Base-by-base conservation (phyloP, 768 basidiomycete genomes). In the Suillus decipiens region DNA sequence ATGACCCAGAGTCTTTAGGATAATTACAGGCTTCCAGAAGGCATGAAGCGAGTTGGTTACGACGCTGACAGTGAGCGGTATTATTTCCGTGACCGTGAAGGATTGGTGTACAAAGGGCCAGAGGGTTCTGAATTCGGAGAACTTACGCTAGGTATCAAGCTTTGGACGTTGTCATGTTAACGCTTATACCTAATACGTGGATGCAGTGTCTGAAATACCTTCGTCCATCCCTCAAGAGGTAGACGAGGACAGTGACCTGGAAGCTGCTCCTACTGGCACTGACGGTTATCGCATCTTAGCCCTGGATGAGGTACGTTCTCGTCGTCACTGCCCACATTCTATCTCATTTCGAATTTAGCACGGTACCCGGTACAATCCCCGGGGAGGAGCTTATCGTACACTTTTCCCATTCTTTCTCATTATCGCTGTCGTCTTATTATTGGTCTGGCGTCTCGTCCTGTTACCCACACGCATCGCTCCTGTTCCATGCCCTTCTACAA, bases 361-460 rank as follows among this genome's bases (percentile, higher is more conserved):
- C 59, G 73, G 73, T 37, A 51, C 71, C 24, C 73, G 73, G 48
- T 68, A 73, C 9, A 64, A 69, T 63, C 68, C 77, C 56, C 79
- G 78, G 60, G 69, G 78, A n/a, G 71, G 74, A 11, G 78, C 84
- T 7, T 89, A 89, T 68, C 82, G 84, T 28, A 81, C 86, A 0
- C 79, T 90, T 8, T 86, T 88, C 69, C 89, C 89, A 8, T 90
- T 89, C 77, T 87, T 89, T 78, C 85, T 90, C 62, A 81, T 89
- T 56, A 81, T 89, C 48, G 84, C 82, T 12, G 87, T 86, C 60
- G 63, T 85, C 22, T 80, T 90, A 45, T 79, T 90, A 14, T 81
- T 89, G 60, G 74, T 88, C 64, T 89, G 86, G 84, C 84, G 87
- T 12, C 79, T 89, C 51, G 76, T 86, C 17, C 76, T 85, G 51